These are phyloP conservation scores for Bipolaris sorokiniana DNA, from an alignment of 2,329 filamentous ascomycete genomes.

Conservation along the genomic window DNA sequence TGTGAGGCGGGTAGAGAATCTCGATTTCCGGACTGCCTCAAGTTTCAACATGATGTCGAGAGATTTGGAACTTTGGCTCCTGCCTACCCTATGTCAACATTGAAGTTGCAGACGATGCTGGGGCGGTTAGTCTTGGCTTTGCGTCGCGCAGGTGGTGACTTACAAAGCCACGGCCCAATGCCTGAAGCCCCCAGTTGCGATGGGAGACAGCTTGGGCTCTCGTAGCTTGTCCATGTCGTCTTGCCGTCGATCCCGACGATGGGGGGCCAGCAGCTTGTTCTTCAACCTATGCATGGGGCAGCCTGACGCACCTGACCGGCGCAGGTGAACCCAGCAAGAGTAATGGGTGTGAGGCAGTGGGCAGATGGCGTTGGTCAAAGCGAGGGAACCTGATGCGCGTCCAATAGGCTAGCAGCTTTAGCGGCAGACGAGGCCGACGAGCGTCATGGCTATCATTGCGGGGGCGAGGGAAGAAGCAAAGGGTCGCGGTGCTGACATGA, in stretches of 20 bases:
- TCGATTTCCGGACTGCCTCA: conserved; percentile 49
- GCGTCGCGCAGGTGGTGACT: conserved; percentile 8
- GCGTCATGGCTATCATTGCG: conserved; percentile 15
- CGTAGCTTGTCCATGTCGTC: conserved; percentile 30
- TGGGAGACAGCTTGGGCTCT: conserved; percentile 15
- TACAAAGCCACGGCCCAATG: conserved; percentile 52
- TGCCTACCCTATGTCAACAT: conserved; percentile 50
- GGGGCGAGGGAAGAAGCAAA: not conserved
- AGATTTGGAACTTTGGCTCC: not conserved
- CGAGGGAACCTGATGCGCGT: conserved; percentile 7
- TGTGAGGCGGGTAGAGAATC: conserved; percentile 50
- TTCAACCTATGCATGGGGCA: conserved; percentile 45
- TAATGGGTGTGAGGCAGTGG: conserved; percentile 13
- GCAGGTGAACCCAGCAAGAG: conserved; percentile 21
- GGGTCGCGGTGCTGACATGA: conserved; percentile 5
- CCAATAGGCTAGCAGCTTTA: conserved; percentile 11
- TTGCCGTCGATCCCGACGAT: conserved; percentile 32
- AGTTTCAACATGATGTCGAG: conserved; percentile 11
- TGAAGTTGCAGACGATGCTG: conserved; percentile 54
- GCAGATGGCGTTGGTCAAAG: conserved; percentile 16
- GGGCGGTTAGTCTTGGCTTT: conserved; percentile 19
- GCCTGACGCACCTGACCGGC: conserved; percentile 31
- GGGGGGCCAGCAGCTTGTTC: conserved; percentile 36
- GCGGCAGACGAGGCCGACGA: conserved; percentile 7
- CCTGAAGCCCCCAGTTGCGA: conserved; percentile 38